phyloP scores from a whole-genome alignment of 2,329 filamentous ascomycete species.

The Cytospora chrysosperma region DNA sequence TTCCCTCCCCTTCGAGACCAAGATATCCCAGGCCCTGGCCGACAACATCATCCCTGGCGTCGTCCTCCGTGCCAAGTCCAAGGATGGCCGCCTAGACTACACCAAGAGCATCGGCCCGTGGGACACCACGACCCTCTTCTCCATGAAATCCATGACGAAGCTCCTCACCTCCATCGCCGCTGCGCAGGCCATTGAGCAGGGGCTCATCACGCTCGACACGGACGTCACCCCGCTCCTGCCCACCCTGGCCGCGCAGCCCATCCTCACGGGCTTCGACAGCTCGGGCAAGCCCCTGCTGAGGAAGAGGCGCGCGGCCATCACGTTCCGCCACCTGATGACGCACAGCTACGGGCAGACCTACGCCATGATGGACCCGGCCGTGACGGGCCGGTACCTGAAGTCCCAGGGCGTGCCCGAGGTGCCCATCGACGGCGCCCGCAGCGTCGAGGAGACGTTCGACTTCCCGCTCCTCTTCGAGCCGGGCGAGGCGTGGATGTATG shows the following conservation, averaged over 20 bases:
- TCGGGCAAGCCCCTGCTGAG: constrained; percentile 38
- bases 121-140: constrained; percentile 4
- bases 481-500: constrained; percentile 50
- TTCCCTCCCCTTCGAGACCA: background rate
- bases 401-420: constrained; percentile 39
- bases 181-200: constrained; percentile 39
- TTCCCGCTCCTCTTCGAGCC: constrained; percentile 45
- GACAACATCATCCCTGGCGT: constrained; percentile 10
- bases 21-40: constrained; percentile 5
- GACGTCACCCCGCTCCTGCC: constrained; percentile 34
- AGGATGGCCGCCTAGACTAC: background rate
- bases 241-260: constrained; percentile 29
- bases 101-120: constrained; percentile 1
- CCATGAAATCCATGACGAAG: constrained; percentile 40
- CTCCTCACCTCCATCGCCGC: constrained; percentile 36
- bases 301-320: constrained; percentile 38
- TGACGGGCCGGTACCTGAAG: background rate
- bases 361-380: constrained; percentile 39
- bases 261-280: constrained; percentile 39
- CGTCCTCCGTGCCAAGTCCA: constrained; percentile 12
- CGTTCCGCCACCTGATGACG: constrained; percentile 45
- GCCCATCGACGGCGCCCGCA: constrained; percentile 34
- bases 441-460: constrained; percentile 38
- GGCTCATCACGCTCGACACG: constrained; percentile 34
- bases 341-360: constrained; percentile 50